These are phyloP conservation scores for Phytophthora vignae DNA, from an alignment of 352 stramenopile species.

Conservation along the genomic window DNA sequence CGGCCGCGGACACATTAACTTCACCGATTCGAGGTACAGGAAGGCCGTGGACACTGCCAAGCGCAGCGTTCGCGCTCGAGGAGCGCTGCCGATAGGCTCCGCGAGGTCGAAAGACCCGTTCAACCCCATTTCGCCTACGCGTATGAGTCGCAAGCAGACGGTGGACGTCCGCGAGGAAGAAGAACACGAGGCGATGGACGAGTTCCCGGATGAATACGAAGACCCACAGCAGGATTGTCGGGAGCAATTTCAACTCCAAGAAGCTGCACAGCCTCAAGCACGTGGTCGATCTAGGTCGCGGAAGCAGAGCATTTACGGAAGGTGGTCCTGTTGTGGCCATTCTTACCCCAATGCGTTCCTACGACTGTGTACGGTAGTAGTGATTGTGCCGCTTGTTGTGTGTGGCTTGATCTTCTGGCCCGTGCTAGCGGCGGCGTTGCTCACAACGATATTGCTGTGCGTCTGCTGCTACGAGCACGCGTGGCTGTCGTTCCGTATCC, in stretches of 20 bases:
- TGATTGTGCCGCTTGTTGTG: slow-evolving; percentile 40
- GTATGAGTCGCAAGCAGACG: slow-evolving; percentile 23
- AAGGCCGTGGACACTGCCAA: slow-evolving; percentile 29
- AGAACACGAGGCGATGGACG: not conserved
- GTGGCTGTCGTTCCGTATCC: slow-evolving; percentile 64
- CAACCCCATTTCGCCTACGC: slow-evolving; percentile 23
- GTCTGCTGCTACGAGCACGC: slow-evolving; percentile 62
- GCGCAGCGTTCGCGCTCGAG: slow-evolving; percentile 29
- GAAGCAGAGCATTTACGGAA: slow-evolving; percentile 51
- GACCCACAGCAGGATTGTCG: slow-evolving; percentile 15
- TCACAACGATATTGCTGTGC: slow-evolving; percentile 41
- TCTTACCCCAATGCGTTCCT: slow-evolving; percentile 49
- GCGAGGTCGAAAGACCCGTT: slow-evolving; percentile 22
- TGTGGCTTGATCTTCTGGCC: slow-evolving; percentile 48
- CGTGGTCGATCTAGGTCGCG: slow-evolving; percentile 33
- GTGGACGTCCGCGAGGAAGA: slow-evolving; percentile 34
- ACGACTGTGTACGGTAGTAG: slow-evolving; percentile 37
- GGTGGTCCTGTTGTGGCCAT: slow-evolving; percentile 49
- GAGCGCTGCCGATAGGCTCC: slow-evolving; percentile 28
- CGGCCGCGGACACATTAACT: slow-evolving; percentile 34
- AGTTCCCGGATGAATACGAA: slow-evolving; percentile 10
- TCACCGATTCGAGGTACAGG: slow-evolving; percentile 36
- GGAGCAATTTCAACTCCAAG: slow-evolving; percentile 27
- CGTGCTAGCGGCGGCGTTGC: slow-evolving; percentile 34
- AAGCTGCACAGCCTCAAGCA: slow-evolving; percentile 17